Base-by-base conservation (phyloP, 306 rosid species). In the Quercus alba region DNA sequence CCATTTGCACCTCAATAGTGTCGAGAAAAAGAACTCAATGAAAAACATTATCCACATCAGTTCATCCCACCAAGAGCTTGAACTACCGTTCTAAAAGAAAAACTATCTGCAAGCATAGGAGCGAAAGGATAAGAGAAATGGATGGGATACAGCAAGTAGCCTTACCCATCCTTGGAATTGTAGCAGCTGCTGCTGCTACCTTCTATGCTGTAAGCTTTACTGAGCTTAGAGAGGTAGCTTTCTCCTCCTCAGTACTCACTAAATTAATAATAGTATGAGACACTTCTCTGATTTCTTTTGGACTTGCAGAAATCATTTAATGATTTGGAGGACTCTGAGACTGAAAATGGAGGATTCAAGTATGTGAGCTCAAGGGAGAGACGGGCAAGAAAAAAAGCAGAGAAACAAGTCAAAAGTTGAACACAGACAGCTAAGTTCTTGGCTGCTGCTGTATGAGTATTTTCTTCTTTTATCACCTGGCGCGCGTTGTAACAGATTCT, bases 141-240 rank as follows among this genome's bases (percentile, higher is more conserved):
- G 88, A 90, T 72, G 90, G 78, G 19, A 67, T 89, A 30, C 83
- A 81, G 46, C 92, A 90, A 70, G 18, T 90, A 26, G 97, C 88
- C 30, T 80, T 92, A 3, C 95, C 95, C 12, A 23, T 90, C 59
- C 52, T 92, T 6, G 95, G 93, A 38, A 89, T 92, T 58, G 86
- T 89, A 25, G 97, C 88, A 0, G 97, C 91, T 35, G 94, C 97
- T 20, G 95, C 93, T 30, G 84, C 81, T 10, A 90, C 97, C 75
- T 92, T 90, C 82, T 90, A 90, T 66, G 97, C 83, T 3, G 95
- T 92, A 0, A 92, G 97, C 87, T 92, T 92, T 67, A 1, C 83
- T 12, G 97, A 90, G 84, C 19, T 90, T 7, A 86, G 89, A 81
- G 93, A 92, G 94, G 94, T 90, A 81, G 26, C 15, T 25, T n/a